phyloP scores from a whole-genome alignment of 2,329 filamentous ascomycete species.

The Botryotinia convoluta region DNA sequence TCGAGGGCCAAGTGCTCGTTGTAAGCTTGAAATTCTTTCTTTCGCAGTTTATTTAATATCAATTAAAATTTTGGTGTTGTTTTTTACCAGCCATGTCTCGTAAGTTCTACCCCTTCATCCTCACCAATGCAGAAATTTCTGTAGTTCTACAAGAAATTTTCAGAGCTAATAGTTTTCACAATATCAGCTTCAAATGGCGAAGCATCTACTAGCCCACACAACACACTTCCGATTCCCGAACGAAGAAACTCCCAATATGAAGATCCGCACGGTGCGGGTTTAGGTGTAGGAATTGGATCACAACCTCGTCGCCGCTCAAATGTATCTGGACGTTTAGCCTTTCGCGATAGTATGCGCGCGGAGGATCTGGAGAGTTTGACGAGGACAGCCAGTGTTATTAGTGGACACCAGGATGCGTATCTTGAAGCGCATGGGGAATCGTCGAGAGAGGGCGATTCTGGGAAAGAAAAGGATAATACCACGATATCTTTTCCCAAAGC shows the following conservation, averaged over 20 bases:
- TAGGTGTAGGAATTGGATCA: not conserved
- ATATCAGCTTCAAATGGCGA: not conserved
- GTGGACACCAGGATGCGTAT: slow-evolving; percentile 13
- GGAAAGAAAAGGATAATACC: not conserved
- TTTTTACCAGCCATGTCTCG: not conserved
- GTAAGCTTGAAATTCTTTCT: not conserved
- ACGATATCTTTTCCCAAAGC: slow-evolving; percentile 19
- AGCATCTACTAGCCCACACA: not conserved
- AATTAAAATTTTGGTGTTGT: not conserved
- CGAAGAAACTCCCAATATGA: slow-evolving; percentile 3
- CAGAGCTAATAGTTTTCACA: not conserved
- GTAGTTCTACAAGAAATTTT: not conserved
- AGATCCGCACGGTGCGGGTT: not conserved
- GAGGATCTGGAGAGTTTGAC: slow-evolving; percentile 16
- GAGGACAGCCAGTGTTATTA: slow-evolving; percentile 5
- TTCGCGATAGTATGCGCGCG: slow-evolving; percentile 12
- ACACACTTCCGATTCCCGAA: not conserved
- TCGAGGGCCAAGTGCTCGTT: not conserved
- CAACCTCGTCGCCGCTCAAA: slow-evolving; percentile 14
- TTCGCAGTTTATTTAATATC: not conserved
- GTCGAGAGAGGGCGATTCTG: not conserved
- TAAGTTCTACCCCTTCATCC: not conserved
- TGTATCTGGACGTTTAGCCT: slow-evolving; percentile 8
- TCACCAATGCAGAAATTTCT: not conserved
- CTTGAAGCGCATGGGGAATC: not conserved